Base-by-base conservation (phyloP, 495 filamentous ascomycete genomes). In the Neurospora discreta region DNA sequence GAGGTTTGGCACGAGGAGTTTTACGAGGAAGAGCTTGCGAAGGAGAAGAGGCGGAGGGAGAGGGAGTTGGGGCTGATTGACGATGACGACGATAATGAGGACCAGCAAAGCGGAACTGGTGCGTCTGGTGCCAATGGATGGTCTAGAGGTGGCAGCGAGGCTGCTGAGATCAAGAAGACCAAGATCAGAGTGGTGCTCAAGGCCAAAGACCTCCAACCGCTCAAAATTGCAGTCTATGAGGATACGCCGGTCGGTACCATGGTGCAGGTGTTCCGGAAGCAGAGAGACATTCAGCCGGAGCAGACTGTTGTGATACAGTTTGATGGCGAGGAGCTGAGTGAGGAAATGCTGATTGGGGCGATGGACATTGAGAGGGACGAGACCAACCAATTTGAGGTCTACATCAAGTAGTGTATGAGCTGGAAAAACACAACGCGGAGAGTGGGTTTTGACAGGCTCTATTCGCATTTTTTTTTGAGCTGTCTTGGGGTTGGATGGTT, bases 371-470 rank as follows among this genome's bases (percentile, higher is more conserved):
- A 80, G 39, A 70, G 69, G 26, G 87, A 86, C 16, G 92, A 98
- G 75, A 84, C 89, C 79, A 94, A 96, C 76, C 85, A 88, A 69
- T 77, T 97, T 43, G 93, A 97, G 77, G 92, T 95, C 68, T 84
- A 90, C 73, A 75, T 94, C 70, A 89, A 84, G 76, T 86, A 71
- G 80, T 20, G 20, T 40, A 40, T 42, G 15, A 8, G 15, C 41
- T 73, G 44, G 5, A 58, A 20, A 23, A 52, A 13, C n/a, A n/a
- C n/a, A 5, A 52, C 46, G 0, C 1, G 46, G 23, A 23, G 11
- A 58, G 10, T 7, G 1, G 11, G 23, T 23, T 58, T 58, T 26
- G 46, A 20, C 20, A 20, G 46, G 20, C 20, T 5, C 10, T 13
- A 6, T 58, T 58, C 11, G 46, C 46, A 26, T 9, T 13, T 26